phyloP scores from a whole-genome alignment of 257 asterid species.

The Solanum paucissectum region DNA sequence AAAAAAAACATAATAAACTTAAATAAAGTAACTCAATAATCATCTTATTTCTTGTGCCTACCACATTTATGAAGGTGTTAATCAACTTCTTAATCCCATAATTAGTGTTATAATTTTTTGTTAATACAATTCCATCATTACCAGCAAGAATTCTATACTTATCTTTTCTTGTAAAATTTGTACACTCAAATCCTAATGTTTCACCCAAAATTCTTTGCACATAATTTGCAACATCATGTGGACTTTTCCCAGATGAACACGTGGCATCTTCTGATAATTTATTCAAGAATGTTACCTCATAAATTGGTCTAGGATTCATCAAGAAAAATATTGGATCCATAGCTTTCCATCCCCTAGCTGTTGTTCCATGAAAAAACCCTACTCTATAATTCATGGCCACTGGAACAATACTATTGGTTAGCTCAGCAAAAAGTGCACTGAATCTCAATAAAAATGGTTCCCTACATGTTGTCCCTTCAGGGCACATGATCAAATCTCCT shows the following conservation, averaged over 20 bases:
- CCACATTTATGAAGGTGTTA: not conserved
- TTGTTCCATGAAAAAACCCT: constrained; percentile 77
- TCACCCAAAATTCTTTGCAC: constrained; percentile 25
- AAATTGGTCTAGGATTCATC: constrained; percentile 82
- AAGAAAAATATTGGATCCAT: constrained; percentile 81
- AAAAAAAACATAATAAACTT: not conserved
- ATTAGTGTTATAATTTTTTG: not conserved
- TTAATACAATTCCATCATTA: constrained; percentile 14
- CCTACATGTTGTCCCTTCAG: constrained; percentile 84
- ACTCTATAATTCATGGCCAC: constrained; percentile 79
- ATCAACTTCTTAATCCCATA: not conserved
- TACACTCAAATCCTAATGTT: constrained; percentile 18
- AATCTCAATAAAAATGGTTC: constrained; percentile 72
- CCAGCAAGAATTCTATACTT: constrained; percentile 29
- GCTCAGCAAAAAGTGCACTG: constrained; percentile 73
- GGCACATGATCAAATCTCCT: constrained; percentile 66
- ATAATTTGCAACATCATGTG: constrained; percentile 26
- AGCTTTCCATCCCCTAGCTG: constrained; percentile 82
- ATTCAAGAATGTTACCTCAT: constrained; percentile 41
- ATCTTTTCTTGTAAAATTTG: constrained; percentile 28
- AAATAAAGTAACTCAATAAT: not conserved
- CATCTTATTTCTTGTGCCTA: not conserved
- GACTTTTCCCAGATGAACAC: constrained; percentile 18
- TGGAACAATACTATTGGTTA: constrained; percentile 71
- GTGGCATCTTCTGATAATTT: constrained; percentile 21